Percentiles rank a stretch among this genome's conserved stretches.
phyloP scores from a whole-genome alignment of 139 green algal species.

The Chlamydomonas sphaeroides region DNA sequence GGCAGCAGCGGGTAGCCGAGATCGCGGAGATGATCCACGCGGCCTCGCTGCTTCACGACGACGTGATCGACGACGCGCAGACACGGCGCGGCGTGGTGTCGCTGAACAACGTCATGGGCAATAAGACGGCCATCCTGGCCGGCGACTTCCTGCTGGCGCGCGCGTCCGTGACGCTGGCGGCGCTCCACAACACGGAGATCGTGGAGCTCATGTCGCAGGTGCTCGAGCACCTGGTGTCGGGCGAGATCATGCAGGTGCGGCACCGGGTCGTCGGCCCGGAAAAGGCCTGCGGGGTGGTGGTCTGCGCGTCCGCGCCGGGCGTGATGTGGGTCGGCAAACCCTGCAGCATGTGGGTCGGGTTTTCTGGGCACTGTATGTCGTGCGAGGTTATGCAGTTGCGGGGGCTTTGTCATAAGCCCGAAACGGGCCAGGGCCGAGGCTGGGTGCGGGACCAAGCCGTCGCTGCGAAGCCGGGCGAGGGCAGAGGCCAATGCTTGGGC shows the following conservation, averaged over 20 bases:
- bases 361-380: too few relatives aligned
- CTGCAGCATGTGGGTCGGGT: too few relatives aligned
- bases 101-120: constrained; percentile 86
- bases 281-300: background rate
- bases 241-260: constrained; percentile 94
- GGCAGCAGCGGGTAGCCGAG: constrained; percentile 96
- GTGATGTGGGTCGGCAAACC: too few relatives aligned
- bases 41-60: constrained; percentile 94
- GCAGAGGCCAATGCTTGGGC: too few relatives aligned
- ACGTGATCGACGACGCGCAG: constrained; percentile 93
- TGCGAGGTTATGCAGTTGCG: too few relatives aligned
- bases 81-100: constrained; percentile 85
- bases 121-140: constrained; percentile 94
- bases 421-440: too few relatives aligned
- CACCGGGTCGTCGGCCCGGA: background rate
- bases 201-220: constrained; percentile 92
- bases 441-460: too few relatives aligned
- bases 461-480: too few relatives aligned
- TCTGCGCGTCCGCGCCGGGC: too few relatives aligned
- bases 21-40: constrained; percentile 98
- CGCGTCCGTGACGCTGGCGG: constrained; percentile 91
- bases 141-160: constrained; percentile 98
- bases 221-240: constrained; percentile 96
- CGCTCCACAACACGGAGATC: constrained; percentile 85
- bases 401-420: too few relatives aligned